Percentiles rank a stretch among this genome's conserved stretches.
These are phyloP conservation scores for Ophiostoma ips DNA, from an alignment of 2,329 filamentous ascomycete genomes.

Conservation along the genomic window DNA sequence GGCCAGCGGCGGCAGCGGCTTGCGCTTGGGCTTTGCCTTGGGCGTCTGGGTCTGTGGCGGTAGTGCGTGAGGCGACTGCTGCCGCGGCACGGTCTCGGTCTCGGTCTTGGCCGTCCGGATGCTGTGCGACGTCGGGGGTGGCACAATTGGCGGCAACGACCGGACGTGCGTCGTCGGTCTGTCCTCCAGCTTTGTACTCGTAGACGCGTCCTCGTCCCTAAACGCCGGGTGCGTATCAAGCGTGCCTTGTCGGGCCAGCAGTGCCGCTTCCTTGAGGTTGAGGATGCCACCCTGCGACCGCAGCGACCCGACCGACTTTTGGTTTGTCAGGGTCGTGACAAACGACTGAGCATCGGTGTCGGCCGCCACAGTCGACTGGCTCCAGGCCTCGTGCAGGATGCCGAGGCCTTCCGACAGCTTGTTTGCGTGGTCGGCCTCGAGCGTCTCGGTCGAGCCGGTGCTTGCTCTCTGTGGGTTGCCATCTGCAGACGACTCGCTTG, in stretches of 20 bases:
- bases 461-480: too few relatives aligned
- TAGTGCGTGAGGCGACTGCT: too few relatives aligned
- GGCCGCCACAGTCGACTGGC: constrained; percentile 14
- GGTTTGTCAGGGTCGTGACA: constrained; percentile 15
- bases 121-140: constrained; percentile 14
- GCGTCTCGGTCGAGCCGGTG: not conserved
- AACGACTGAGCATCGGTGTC: constrained; percentile 18
- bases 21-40: too few relatives aligned
- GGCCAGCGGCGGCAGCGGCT: constrained; percentile 22
- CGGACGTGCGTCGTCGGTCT: constrained; percentile 8
- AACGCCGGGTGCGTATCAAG: constrained; percentile 5
- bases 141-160: too few relatives aligned
- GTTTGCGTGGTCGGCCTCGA: not conserved
- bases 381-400: constrained; percentile 16
- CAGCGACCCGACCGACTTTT: constrained; percentile 4
- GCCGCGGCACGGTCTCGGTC: too few relatives aligned
- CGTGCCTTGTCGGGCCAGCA: not conserved
- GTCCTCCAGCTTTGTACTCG: not conserved
- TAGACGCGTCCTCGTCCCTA: not conserved
- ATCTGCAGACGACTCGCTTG: too few relatives aligned
- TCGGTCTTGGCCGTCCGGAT: constrained; percentile 8
- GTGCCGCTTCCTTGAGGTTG: constrained; percentile 1
- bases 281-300: not conserved
- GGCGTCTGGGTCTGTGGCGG: too few relatives aligned
- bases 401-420: not conserved